Conservation (phyloP, 176 grass and related monocot genomes). For the Bonia amplexicaulis region DNA sequence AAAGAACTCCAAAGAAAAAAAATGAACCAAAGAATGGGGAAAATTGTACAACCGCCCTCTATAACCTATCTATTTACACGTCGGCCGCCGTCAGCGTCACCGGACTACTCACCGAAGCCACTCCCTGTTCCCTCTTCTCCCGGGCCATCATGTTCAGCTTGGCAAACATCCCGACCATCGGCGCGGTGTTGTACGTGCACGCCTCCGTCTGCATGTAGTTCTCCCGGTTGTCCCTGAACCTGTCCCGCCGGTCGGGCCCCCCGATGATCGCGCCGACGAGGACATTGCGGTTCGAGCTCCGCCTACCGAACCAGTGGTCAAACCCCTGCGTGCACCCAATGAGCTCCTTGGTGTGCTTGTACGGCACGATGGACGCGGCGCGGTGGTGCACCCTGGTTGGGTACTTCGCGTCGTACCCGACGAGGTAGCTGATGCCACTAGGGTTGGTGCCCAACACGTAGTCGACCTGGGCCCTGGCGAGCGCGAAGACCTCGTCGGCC, state of each 20-base stretch:
- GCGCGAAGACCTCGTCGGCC: conserved; percentile 17
- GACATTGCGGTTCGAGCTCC: conserved; percentile 45
- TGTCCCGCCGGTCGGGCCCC: conserved; percentile 32
- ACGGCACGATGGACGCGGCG: conserved; percentile 53
- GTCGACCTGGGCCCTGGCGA: conserved; percentile 43
- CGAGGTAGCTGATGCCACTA: conserved; percentile 50
- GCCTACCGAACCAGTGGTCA: conserved; percentile 51
- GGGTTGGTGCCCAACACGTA: conserved; percentile 63
- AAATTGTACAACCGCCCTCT: conserved; percentile 54
- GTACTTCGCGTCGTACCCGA: conserved; percentile 50
- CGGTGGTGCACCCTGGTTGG: conserved; percentile 52
- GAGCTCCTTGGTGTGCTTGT: conserved; percentile 61
- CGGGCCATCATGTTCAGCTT: conserved; percentile 42
- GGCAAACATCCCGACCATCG: conserved; percentile 51
- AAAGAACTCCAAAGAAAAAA: conserved; percentile 19
- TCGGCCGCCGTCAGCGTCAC: neutral
- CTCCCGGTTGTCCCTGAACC: conserved; percentile 49
- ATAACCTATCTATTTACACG: conserved; percentile 49
- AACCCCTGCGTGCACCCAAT: conserved; percentile 57
- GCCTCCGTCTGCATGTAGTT: conserved; percentile 61
- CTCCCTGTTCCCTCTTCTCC: conserved; percentile 13
- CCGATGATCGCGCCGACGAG: conserved; percentile 50
- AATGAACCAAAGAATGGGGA: conserved; percentile 55
- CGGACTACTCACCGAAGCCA: neutral
- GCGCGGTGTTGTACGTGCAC: conserved; percentile 46